These are phyloP conservation scores for Taiozyma sp. DNA, from an alignment of 1,139 yeast species.

Conservation along the genomic window DNA sequence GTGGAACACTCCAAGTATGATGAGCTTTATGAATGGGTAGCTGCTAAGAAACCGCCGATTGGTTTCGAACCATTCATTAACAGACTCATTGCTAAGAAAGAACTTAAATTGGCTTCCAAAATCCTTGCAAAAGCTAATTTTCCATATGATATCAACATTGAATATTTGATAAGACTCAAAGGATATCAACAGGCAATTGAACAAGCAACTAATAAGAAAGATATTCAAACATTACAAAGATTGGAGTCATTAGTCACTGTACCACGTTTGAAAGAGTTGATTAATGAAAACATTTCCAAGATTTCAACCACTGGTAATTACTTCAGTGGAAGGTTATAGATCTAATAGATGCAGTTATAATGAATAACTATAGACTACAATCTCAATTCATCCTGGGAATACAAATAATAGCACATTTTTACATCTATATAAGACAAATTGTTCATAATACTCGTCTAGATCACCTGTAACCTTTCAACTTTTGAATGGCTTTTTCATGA, in stretches of 20 bases:
- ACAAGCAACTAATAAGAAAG: constrained; percentile 55
- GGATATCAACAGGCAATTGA: constrained; percentile 52
- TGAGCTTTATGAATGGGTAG: constrained; percentile 45
- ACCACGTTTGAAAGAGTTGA: constrained; percentile 7
- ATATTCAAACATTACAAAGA: constrained; percentile 21
- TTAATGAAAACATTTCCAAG: constrained; percentile 3
- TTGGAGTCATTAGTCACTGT: constrained; percentile 4
- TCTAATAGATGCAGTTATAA: not conserved
- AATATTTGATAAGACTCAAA: constrained; percentile 45
- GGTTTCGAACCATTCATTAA: constrained; percentile 65
- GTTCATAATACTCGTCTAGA: not conserved
- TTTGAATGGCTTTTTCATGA: constrained; percentile 44
- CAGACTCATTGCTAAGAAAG: constrained; percentile 10
- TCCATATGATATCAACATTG: constrained; percentile 32
- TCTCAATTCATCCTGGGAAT: not conserved
- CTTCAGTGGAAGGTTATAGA: not conserved
- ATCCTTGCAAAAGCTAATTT: constrained; percentile 8
- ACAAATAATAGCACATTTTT: not conserved
- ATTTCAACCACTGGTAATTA: constrained; percentile 1
- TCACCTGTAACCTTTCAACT: constrained; percentile 10
- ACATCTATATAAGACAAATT: not conserved
- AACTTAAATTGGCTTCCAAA: constrained; percentile 14
- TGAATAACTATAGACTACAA: not conserved
- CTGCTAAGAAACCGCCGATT: constrained; percentile 57
- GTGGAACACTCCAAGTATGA: constrained; percentile 53